These are phyloP conservation scores for Trichosporon coremiiforme DNA, from an alignment of 1,284 basidiomycete genomes.

Conservation along the genomic window DNA sequence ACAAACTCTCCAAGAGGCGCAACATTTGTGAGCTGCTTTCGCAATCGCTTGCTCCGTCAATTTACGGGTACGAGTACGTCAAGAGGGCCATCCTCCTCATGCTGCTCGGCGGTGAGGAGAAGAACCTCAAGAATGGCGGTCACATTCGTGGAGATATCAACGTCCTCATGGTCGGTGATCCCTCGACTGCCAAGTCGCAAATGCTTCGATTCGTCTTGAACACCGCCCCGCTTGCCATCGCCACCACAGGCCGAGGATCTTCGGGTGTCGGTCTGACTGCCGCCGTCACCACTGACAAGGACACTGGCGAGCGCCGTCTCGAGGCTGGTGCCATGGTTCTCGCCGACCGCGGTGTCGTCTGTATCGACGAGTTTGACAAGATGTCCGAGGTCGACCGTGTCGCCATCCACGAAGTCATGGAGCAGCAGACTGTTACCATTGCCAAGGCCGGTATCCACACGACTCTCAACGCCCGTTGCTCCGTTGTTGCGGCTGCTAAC, in stretches of 20 bases:
- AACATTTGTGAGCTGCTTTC: conserved; percentile 88
- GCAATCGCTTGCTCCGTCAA: conserved; percentile 94
- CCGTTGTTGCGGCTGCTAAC: conserved; percentile 96
- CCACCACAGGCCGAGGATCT: conserved; percentile 94
- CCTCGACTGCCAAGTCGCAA: conserved; percentile 96
- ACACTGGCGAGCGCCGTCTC: conserved; percentile 88
- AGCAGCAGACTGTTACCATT: conserved; percentile 98
- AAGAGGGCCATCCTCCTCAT: conserved; percentile 91
- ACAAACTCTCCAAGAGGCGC: conserved; percentile 81
- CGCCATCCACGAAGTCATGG: conserved; percentile 99
- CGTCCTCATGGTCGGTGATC: conserved; percentile 98
- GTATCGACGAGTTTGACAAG: conserved; percentile 99
- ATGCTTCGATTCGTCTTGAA: conserved; percentile 94
- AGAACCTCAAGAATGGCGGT: conserved; percentile 95
- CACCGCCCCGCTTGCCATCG: conserved; percentile 95
- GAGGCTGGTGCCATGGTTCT: conserved; percentile 99
- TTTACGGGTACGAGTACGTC: conserved; percentile 94
- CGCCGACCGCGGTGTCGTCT: conserved; percentile 98
- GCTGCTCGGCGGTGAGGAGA: conserved; percentile 93
- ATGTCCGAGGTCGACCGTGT: conserved; percentile 99
- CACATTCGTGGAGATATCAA: conserved; percentile 99
- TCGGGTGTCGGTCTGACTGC: conserved; percentile 99
- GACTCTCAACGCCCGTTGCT: conserved; percentile 94
- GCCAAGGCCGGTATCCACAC: conserved; percentile 99
- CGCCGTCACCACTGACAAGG: conserved; percentile 98